A percentile compares a stretch with the other conserved stretches of the same genome.
Evolutionary conservation across 176 grass and related monocot species (phyloP).

Genomic region (Eragrostis curvula): DNA sequence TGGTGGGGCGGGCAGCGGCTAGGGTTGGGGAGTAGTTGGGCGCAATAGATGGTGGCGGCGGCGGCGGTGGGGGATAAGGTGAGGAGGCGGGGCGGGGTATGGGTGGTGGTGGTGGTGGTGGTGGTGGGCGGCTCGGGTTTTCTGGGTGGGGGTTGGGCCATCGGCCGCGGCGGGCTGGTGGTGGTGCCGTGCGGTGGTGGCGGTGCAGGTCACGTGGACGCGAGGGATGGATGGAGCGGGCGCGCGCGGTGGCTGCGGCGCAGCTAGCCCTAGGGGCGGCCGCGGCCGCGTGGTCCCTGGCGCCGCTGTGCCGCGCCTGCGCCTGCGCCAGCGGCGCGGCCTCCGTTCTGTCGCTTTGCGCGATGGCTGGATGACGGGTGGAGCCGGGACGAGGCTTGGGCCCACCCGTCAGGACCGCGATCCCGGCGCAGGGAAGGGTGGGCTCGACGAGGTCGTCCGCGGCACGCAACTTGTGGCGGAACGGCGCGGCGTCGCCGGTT

Average conservation of each 20-base stretch:
- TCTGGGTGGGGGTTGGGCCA: constrained; percentile 50
- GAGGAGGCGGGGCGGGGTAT: constrained; percentile 23
- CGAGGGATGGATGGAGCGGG: constrained; percentile 7
- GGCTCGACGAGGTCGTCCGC: neutral
- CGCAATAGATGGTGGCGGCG: constrained; percentile 39
- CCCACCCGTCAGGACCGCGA: neutral
- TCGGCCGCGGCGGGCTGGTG: constrained; percentile 36
- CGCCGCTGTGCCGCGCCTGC: constrained; percentile 4
- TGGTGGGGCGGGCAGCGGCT: constrained; percentile 35
- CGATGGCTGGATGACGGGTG: neutral
- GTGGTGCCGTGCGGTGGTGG: constrained; percentile 27
- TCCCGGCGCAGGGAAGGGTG: neutral
- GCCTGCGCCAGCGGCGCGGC: neutral
- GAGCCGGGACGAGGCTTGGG: neutral
- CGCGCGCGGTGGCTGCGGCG: constrained; percentile 36
- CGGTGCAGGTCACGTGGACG: constrained; percentile 61
- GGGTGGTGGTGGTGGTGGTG: constrained; percentile 48
- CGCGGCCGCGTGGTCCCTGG: constrained; percentile 43
- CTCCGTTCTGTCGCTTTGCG: neutral
- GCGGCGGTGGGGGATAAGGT: constrained; percentile 53
- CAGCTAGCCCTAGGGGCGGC: constrained; percentile 32
- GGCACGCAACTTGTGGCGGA: neutral
- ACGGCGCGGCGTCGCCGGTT: too few species aligned
- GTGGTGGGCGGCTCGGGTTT: constrained; percentile 51
- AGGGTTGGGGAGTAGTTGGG: constrained; percentile 29